phyloP scores from a whole-genome alignment of 371 early-diverging fungal genomes.

The Mucor sp. region DNA sequence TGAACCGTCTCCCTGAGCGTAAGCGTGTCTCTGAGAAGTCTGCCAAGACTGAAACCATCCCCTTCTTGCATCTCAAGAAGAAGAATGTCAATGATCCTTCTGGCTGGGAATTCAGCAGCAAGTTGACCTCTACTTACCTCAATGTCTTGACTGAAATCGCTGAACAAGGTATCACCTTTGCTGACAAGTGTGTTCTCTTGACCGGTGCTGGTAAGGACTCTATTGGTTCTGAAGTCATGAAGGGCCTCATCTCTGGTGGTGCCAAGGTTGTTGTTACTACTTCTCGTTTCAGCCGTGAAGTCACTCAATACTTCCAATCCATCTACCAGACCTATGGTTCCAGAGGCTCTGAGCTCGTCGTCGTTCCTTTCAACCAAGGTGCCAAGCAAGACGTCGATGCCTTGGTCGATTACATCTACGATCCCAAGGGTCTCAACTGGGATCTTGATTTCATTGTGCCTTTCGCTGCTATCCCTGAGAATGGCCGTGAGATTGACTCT shows the following conservation, averaged over 20 bases:
- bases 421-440: conserved; percentile 84
- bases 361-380: conserved; percentile 97
- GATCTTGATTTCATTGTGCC: conserved; percentile 95
- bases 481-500: conserved; percentile 85
- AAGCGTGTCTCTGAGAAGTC: conserved; percentile 51
- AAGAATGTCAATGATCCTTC: conserved; percentile 60
- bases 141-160: conserved; percentile 75
- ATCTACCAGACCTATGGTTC: conserved; percentile 89
- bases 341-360: conserved; percentile 83
- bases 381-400: conserved; percentile 83
- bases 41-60: conserved; percentile 71
- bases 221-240: conserved; percentile 88
- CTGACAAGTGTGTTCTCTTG: conserved; percentile 80
- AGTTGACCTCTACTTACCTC: conserved; percentile 74
- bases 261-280: conserved; percentile 93
- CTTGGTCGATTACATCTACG: conserved; percentile 88
- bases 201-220: conserved; percentile 94
- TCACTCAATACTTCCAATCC: conserved; percentile 86
- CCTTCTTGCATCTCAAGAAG: conserved; percentile 78
- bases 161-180: conserved; percentile 80
- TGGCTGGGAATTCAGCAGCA: conserved; percentile 77
- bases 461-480: conserved; percentile 93
- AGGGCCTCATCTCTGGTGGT: conserved; percentile 89
- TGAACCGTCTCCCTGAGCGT: conserved; percentile 46
- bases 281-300: conserved; percentile 83